Evolutionary conservation across 164 flowering plant species (phyloP), one percentile per base, ranked within the genome.

Genomic region (Annona squamosa): DNA sequence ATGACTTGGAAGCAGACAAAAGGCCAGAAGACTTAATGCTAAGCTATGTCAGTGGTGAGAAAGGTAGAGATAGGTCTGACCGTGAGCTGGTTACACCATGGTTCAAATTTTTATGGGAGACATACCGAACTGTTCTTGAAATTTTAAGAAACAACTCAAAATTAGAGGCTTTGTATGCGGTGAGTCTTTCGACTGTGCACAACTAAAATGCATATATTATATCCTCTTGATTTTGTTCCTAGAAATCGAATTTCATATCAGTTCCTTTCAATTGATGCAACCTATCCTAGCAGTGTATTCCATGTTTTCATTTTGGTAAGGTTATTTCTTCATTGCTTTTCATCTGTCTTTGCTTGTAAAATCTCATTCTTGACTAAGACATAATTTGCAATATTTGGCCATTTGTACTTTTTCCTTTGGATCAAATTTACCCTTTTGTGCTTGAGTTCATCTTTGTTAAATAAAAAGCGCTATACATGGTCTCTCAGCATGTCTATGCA

Each of bases 51-150:
- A 89, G 98, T 85, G 98, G 99, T 46, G 99, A 95, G 79, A 95
- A 93, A 73, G 99, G 97, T 56, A 90, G 90, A 71, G 98, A 95
- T 61, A 88, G 99, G 77, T 95, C 99, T 65, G 99, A 95, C 75
- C 87, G 96, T 26, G 99, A 93, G 75, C 93, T 93, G 76, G 99
- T 94, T 37, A 94, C 99, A 0, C 99, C 98, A 0, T 92, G 99
- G 98, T 92, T 95, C 80, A 95, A 95, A 79, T 95, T 95, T 79
- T 76, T 95, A 76, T 95, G 99, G 99, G 99, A 95, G 76, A 95
- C 99, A 1, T 95, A 95, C 63, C 83, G 99, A 81, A 92, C 97
- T 3, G 99, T 95, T 57, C 85, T 95, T 61, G 99, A 92, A 63
- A 91, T 95, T 43, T 72, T 95, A 41, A 83, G 96, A 5, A 95